These are phyloP conservation scores for Chenopodium berlandieri DNA, from an alignment of 148 eudicot genomes.

Conservation along the genomic window DNA sequence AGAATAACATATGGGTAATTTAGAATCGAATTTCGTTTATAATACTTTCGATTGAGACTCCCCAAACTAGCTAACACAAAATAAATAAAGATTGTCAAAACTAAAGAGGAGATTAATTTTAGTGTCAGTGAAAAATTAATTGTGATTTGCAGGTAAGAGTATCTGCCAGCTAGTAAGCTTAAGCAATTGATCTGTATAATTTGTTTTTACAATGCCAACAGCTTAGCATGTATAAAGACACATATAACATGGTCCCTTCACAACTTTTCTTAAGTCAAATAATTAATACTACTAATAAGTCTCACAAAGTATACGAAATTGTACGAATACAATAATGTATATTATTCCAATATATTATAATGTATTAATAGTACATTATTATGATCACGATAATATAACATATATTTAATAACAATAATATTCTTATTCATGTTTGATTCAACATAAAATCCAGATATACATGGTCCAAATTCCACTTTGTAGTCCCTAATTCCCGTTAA, in stretches of 20 bases:
- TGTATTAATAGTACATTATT: not conserved
- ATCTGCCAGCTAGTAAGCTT: constrained; percentile 24
- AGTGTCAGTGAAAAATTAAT: constrained; percentile 11
- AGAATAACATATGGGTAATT: too few species aligned
- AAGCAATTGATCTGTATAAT: constrained; percentile 19
- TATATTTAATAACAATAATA: not conserved
- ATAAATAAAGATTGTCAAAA: not conserved
- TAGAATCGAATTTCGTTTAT: too few species aligned
- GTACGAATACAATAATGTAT: not conserved
- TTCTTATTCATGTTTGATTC: not conserved
- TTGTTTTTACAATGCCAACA: constrained; percentile 15
- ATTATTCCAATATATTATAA: not conserved
- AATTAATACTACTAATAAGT: constrained; percentile 13
- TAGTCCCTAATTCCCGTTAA: not conserved
- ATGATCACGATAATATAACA: not conserved
- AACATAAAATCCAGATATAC: constrained; percentile 4
- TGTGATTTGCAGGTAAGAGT: constrained; percentile 21
- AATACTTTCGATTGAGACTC: too few species aligned
- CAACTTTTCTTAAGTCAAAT: not conserved
- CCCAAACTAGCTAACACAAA: too few species aligned
- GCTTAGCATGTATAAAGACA: constrained; percentile 14
- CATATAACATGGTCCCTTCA: constrained; percentile 15
- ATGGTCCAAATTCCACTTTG: not conserved
- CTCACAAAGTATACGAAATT: not conserved
- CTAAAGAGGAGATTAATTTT: not conserved